A percentile compares a stretch with the other conserved stretches of the same genome.
phyloP scores from a whole-genome alignment of 352 stramenopile species.

The Phytophthora crassamura region DNA sequence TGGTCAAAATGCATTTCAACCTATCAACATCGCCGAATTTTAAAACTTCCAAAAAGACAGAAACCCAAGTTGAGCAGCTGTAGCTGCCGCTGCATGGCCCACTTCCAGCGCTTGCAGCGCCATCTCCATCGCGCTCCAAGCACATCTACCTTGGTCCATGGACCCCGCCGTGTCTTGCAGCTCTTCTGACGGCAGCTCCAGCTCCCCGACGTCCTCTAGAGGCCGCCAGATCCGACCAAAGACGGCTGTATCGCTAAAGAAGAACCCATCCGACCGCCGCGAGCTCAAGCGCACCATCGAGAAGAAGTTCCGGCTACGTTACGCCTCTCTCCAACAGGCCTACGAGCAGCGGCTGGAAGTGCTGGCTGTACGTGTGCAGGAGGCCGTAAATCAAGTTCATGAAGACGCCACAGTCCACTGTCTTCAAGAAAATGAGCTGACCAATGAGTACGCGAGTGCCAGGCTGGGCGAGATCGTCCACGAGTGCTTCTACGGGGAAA shows the following conservation, averaged over 20 bases:
- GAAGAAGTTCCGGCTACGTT: constrained; percentile 77
- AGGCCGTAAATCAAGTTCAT: constrained; percentile 59
- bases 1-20: constrained; percentile 18
- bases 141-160: background rate
- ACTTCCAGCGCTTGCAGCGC: constrained; percentile 12
- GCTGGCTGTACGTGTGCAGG: constrained; percentile 58
- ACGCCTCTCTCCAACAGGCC: constrained; percentile 67
- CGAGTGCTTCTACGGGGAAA: constrained; percentile 71
- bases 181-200: constrained; percentile 16
- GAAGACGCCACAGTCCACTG: constrained; percentile 67
- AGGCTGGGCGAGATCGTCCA: constrained; percentile 71
- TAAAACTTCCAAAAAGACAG: constrained; percentile 12
- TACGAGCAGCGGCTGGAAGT: constrained; percentile 77
- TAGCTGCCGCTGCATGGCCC: constrained; percentile 22
- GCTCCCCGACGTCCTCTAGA: constrained; percentile 15
- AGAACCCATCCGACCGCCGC: constrained; percentile 24
- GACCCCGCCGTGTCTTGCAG: constrained; percentile 2
- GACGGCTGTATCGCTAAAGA: constrained; percentile 4
- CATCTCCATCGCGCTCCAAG: constrained; percentile 3
- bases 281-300: constrained; percentile 66
- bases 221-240: constrained; percentile 31
- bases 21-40: constrained; percentile 19
- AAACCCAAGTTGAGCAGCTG: background rate
- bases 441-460: constrained; percentile 63
- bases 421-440: constrained; percentile 71